Conservation (phyloP, 179 eudicot genomes). For the Patellifolia procumbens region DNA sequence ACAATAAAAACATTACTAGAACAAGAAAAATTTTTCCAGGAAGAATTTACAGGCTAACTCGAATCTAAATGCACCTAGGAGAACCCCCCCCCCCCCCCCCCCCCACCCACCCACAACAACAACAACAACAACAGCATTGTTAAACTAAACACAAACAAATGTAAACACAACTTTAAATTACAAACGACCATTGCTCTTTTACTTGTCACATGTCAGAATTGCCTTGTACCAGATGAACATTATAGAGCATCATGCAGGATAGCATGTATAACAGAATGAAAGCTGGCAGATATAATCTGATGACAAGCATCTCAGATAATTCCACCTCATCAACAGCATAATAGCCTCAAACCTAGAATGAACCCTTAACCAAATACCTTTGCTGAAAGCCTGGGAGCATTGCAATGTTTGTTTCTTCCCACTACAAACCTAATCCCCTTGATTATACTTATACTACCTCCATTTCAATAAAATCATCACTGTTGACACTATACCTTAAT, state of each 20-base stretch:
- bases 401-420: not conserved
- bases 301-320: not conserved
- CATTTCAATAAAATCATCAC: too few species aligned
- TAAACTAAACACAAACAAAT: not conserved
- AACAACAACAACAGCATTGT: not conserved
- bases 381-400: not conserved
- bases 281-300: not conserved
- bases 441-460: not conserved
- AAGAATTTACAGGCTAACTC: not conserved
- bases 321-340: not conserved
- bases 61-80: not conserved
- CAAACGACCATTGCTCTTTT: not conserved
- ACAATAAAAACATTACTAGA: not conserved
- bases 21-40: not conserved
- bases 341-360: not conserved
- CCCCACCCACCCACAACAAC: too few species aligned
- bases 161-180: not conserved
- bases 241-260: not conserved
- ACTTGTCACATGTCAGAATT: not conserved
- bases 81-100: not conserved
- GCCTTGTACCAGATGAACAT: not conserved
- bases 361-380: not conserved
- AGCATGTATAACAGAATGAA: not conserved
- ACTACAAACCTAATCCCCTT: not conserved
- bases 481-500: too few species aligned